Base-by-base conservation (phyloP, 1,139 yeast genomes). In the Protomyces gravidus region DNA sequence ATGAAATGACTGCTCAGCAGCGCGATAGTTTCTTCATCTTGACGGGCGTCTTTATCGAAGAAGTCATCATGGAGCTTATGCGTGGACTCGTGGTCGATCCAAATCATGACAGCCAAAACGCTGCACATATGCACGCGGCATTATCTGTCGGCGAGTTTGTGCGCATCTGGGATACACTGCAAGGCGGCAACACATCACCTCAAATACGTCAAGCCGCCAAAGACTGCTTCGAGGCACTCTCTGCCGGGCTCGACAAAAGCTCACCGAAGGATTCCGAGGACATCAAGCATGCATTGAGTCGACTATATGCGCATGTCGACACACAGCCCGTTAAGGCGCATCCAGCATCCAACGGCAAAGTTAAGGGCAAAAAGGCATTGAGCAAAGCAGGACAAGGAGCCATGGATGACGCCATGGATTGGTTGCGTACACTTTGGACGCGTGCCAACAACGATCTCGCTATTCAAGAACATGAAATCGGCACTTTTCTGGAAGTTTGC, bases 351-450 rank as follows among this genome's bases (percentile, higher is more conserved):
- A 36, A 36, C 9, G 36, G 36, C 36, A 36, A 17, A 7, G 42
- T 13, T 11, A n/a, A 36, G 21, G 40, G 42, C 21, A 36, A 36
- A 23, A 13, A n/a, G 42, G 21, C 42, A 15, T 9, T 17, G 7
- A 36, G 42, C 23, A n/a, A 36, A 17, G 42, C 42, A 5, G 42
- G 42, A 5, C 42, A 17, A n/a, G 17, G 17, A 15, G 42, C 42
- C 21, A 36, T 36, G 42, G 42, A 36, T 5, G 42, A 36, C 9
- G 42, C 42, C 17, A 15, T 36, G 42, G 42, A 36, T n/a, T 36
- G 42, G 42, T 23, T 36, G 42, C 42, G 42, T n/a, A 36, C 42
- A 11, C 42, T 36, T 13, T 36, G 42, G 42, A 36, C 42, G 42
- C 42, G 42, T 15, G 42, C 42, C 21, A 36, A 36, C 23, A 36